These are phyloP conservation scores for Litsea cubeba DNA, from an alignment of 164 flowering plant species.

Conservation along the genomic window DNA sequence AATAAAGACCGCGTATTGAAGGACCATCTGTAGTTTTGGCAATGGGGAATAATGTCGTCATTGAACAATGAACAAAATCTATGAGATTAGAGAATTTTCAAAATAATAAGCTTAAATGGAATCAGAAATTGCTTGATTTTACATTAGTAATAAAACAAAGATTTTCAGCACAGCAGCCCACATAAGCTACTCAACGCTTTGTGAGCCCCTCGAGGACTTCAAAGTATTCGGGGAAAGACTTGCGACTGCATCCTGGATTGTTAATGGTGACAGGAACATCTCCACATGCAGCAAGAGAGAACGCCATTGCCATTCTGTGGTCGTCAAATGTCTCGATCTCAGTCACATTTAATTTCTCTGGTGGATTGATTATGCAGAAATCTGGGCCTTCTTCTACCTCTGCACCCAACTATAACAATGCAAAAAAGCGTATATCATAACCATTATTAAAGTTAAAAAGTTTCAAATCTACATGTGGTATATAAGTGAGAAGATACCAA, in stretches of 20 bases:
- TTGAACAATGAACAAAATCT: too few relatives aligned
- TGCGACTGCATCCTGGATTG: constrained; percentile 92
- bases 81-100: too few relatives aligned
- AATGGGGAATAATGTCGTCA: too few relatives aligned
- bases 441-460: neutral
- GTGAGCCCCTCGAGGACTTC: constrained; percentile 69
- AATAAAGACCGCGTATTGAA: too few relatives aligned
- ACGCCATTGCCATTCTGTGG: constrained; percentile 99
- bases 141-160: too few relatives aligned
- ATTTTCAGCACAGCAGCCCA: too few relatives aligned
- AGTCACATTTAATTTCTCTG: constrained; percentile 76
- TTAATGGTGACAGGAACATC: constrained; percentile 94
- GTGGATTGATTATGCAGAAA: constrained; percentile 92
- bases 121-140: too few relatives aligned
- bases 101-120: too few relatives aligned
- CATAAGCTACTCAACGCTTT: constrained; percentile 37
- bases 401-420: constrained; percentile 66
- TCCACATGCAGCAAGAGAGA: constrained; percentile 94
- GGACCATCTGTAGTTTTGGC: too few relatives aligned
- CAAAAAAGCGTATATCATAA: neutral
- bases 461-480: neutral
- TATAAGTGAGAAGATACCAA: constrained; percentile 19
- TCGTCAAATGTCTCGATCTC: constrained; percentile 92
- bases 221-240: constrained; percentile 97
- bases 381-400: constrained; percentile 97